Percentiles rank a stretch among this genome's conserved stretches.
Evolutionary conservation across 192 early-diverging fungal genomes (phyloP).

Genomic region (Mortierella alpina): DNA sequence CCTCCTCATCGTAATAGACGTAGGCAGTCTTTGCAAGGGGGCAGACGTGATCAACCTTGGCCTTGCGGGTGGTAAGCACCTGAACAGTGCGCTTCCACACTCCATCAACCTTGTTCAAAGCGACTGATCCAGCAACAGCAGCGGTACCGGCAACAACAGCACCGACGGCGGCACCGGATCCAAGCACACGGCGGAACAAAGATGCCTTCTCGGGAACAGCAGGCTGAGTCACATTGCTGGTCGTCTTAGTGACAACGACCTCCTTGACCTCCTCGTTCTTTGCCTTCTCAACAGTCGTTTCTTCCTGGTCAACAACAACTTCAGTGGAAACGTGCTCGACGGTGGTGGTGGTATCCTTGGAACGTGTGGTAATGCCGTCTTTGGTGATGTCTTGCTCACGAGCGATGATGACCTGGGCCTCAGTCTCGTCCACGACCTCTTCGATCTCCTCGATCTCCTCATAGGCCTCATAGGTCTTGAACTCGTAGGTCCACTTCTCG

Average conservation of each 20-base stretch:
- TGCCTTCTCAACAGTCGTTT: not conserved
- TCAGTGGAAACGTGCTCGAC: not conserved
- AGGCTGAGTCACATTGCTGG: constrained; percentile 1
- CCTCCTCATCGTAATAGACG: constrained; percentile 42
- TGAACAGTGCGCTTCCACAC: constrained; percentile 40
- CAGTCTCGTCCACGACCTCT: constrained; percentile 10
- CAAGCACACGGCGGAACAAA: constrained; percentile 7
- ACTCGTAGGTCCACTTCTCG: constrained; percentile 9
- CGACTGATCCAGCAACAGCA: not conserved
- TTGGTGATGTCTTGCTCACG: not conserved
- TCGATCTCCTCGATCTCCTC: constrained; percentile 9
- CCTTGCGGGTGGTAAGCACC: constrained; percentile 31
- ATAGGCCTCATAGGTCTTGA: constrained; percentile 11
- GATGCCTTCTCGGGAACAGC: constrained; percentile 13
- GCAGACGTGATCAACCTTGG: constrained; percentile 11
- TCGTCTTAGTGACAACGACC: not conserved
- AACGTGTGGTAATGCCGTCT: not conserved
- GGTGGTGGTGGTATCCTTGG: not conserved
- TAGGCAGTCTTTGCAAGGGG: constrained; percentile 22
- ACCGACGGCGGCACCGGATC: not conserved
- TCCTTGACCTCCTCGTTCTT: not conserved
- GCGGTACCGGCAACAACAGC: too few species aligned
- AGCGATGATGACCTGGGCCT: constrained; percentile 1
- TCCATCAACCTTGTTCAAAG: constrained; percentile 22
- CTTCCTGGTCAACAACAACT: not conserved